Evolutionary conservation across 2,329 filamentous ascomycete species (phyloP), one percentile per base, ranked within the genome.

Genomic region (Gnomoniopsis smithogilvyi): DNA sequence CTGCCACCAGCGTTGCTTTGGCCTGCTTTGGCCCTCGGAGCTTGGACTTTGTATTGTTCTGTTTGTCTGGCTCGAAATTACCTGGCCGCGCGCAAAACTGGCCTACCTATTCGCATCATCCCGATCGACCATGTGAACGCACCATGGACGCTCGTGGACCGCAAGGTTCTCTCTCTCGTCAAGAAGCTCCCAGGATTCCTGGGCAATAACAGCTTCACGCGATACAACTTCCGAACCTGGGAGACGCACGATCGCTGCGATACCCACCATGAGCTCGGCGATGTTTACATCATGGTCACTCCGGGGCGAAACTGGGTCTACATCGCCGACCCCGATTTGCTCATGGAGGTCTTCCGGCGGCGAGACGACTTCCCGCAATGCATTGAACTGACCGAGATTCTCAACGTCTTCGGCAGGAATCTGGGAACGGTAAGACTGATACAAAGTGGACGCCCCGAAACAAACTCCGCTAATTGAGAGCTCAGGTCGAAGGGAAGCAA

Each of bases 21-120:
- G 50, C 50, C 36, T 52, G 22, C 15, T 43, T 10, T 52, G 6
- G 34, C 34, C 8, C 10, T 52, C 3, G 22, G 24, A 6, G 30
- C 33, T 17, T 53, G 51, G 51, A 43, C 33, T 1, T 11, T 60
- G 19, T 50, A 60, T 17, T 60, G 54, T 3, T 30, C 26, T 3
- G 21, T 46, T 19, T 60, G 54, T 10, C 34, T 60, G 8, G 15
- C 49, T 2, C 54, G 36, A 7, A 66, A 66, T 45, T 67, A 67
- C 51, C 19, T 33, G 7, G 36, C 24, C 2, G 70, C 70, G 15
- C 64, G 66, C 50, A 68, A 59, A 11, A 65, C 70, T 15, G 69
- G 70, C 8, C 51, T 71, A 1, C 71, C 69, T 17, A 65, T 73
- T 12, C 69, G 70, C n/a, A 24, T 73, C 45, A 68, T 73, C 12